A percentile compares a stretch with the other conserved stretches of the same genome.
phyloP scores from a whole-genome alignment of 306 rosid species.

The Glycyrrhiza uralensis region DNA sequence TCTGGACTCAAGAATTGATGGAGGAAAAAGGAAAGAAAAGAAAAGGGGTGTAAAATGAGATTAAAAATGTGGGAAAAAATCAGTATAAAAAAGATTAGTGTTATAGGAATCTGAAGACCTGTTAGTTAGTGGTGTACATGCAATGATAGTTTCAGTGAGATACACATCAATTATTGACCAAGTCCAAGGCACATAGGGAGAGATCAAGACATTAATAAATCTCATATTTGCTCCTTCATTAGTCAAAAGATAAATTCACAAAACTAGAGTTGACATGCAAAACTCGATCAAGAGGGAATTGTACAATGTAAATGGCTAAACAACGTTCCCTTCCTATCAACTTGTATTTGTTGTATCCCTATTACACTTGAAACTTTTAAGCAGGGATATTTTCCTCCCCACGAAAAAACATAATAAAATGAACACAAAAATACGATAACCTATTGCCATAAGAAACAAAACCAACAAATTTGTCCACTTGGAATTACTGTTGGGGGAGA shows the following conservation, averaged over 20 bases:
- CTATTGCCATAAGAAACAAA: slow-evolving; percentile 83
- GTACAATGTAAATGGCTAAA: slow-evolving; percentile 35
- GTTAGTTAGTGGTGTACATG: too few relatives aligned
- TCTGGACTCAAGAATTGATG: too few relatives aligned
- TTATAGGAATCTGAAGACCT: too few relatives aligned
- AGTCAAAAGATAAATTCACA: slow-evolving; percentile 36
- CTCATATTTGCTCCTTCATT: slow-evolving; percentile 31
- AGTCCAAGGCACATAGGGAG: not conserved
- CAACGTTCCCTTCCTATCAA: slow-evolving; percentile 38
- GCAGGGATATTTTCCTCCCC: slow-evolving; percentile 46
- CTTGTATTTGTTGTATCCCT: slow-evolving; percentile 52
- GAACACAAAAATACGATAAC: slow-evolving; percentile 67
- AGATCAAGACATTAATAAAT: not conserved
- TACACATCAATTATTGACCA: too few relatives aligned
- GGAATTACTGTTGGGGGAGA: slow-evolving; percentile 60
- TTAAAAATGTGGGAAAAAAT: too few relatives aligned
- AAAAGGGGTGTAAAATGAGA: too few relatives aligned
- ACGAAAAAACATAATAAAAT: slow-evolving; percentile 47
- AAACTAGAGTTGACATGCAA: slow-evolving; percentile 27
- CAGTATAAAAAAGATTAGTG: too few relatives aligned
- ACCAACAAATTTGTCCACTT: slow-evolving; percentile 89
- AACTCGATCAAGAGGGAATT: slow-evolving; percentile 30
- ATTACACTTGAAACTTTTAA: slow-evolving; percentile 50
- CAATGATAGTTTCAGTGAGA: too few relatives aligned
- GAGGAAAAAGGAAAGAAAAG: too few relatives aligned